Conservation (phyloP, 345 rosid species). For the Physaria fendleri region DNA sequence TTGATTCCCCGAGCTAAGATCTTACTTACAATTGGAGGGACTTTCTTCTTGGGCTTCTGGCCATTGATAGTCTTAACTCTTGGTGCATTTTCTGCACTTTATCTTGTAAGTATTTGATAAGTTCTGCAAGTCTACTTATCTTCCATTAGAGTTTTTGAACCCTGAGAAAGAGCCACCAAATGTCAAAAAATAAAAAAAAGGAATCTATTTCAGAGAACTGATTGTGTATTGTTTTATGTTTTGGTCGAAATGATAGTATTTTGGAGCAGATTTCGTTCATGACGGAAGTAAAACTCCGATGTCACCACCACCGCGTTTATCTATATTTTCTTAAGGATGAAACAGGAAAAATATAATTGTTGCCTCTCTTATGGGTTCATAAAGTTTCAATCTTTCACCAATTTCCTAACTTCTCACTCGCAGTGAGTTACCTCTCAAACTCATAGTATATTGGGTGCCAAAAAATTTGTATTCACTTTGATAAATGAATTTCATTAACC, state of each 20-base stretch:
- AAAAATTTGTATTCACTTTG: too few relatives aligned
- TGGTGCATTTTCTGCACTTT: conserved; percentile 63
- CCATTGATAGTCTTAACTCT: conserved; percentile 69
- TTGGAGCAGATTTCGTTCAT: conserved; percentile 68
- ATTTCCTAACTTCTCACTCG: too few relatives aligned
- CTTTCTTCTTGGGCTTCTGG: conserved; percentile 86
- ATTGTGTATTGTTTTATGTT: background rate
- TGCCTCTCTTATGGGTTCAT: too few relatives aligned
- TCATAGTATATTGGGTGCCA: too few relatives aligned
- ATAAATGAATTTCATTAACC: too few relatives aligned
- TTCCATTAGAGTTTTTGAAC: background rate
- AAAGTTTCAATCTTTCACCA: too few relatives aligned
- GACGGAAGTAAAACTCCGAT: conserved; percentile 39
- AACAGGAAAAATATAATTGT: too few relatives aligned
- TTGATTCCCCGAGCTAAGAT: conserved; percentile 84
- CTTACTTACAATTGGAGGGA: conserved; percentile 75
- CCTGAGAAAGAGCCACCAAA: background rate
- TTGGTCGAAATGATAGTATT: conserved; percentile 41
- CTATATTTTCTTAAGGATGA: conserved; percentile 78
- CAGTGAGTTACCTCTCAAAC: too few relatives aligned
- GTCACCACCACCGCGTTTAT: conserved; percentile 50
- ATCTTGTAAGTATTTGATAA: conserved; percentile 49
- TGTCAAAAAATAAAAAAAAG: too few relatives aligned
- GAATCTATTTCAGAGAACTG: too few relatives aligned
- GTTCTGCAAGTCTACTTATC: background rate